Conservation (phyloP, 495 filamentous ascomycete genomes). For the Penicillium silybi region DNA sequence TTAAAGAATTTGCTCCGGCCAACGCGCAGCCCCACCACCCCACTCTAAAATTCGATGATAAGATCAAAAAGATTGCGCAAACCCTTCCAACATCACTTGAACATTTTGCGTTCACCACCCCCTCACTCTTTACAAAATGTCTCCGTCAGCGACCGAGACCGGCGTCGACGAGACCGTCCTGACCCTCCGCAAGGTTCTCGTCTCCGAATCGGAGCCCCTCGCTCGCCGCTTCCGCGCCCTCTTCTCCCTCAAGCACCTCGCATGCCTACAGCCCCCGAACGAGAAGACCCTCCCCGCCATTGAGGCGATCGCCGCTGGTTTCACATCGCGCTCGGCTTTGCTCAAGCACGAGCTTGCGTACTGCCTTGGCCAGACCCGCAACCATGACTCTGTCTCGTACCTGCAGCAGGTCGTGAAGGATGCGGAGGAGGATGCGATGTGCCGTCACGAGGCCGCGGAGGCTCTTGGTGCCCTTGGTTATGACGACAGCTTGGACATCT, state of each 20-base stretch:
- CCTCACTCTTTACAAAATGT: constrained; percentile 9
- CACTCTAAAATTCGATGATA: constrained; percentile 28
- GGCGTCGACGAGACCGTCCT: constrained; percentile 40
- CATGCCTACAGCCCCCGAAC: constrained; percentile 60
- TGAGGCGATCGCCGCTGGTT: constrained; percentile 86
- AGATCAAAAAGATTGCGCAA: constrained; percentile 23
- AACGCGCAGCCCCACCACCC: constrained; percentile 27
- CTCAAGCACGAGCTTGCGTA: constrained; percentile 97
- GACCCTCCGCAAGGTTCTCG: constrained; percentile 70
- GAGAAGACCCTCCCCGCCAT: constrained; percentile 69
- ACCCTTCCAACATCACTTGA: constrained; percentile 8
- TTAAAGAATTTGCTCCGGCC: constrained; percentile 15
- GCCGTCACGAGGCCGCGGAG: constrained; percentile 94
- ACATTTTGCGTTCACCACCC: neutral
- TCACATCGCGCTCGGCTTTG: constrained; percentile 76
- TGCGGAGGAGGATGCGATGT: constrained; percentile 82
- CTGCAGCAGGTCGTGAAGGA: constrained; percentile 77
- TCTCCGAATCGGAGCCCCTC: constrained; percentile 73
- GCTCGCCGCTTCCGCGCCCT: constrained; percentile 91
- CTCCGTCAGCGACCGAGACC: constrained; percentile 20
- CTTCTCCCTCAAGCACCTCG: constrained; percentile 94
- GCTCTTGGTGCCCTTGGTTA: constrained; percentile 87
- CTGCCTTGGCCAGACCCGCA: constrained; percentile 87
- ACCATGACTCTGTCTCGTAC: constrained; percentile 66
- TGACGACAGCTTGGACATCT: constrained; percentile 60